Evolutionary conservation across 2,329 filamentous ascomycete species (phyloP).

Genomic region (Colletotrichum gigasporum): DNA sequence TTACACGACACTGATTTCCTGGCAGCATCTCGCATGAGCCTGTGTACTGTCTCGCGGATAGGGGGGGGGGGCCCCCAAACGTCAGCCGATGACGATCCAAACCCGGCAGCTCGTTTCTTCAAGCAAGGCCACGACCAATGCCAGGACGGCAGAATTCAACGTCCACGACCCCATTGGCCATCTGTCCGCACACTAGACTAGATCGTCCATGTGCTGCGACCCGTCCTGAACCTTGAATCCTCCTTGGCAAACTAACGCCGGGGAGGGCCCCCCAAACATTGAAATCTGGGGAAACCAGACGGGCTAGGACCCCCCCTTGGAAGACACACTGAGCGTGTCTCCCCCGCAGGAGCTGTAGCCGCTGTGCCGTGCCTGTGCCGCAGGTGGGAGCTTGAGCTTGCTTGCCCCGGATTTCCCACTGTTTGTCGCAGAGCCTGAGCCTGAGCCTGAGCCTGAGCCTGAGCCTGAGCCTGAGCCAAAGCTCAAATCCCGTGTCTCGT

Average conservation of each 20-base stretch:
- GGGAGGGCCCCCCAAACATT: neutral
- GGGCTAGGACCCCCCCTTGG: conserved; percentile 4
- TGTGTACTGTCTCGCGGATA: too few species aligned
- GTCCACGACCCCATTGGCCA: neutral
- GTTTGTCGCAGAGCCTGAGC: too few species aligned
- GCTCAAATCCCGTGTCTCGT: neutral
- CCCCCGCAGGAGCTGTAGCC: conserved; percentile 16
- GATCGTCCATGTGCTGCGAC: neutral
- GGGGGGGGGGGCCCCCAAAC: too few species aligned
- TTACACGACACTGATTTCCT: neutral
- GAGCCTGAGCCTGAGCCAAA: neutral
- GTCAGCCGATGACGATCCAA: neutral
- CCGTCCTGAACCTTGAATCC: neutral
- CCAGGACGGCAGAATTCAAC: neutral
- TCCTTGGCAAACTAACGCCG: neutral
- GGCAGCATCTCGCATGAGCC: neutral
- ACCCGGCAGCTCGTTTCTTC: conserved; percentile 3
- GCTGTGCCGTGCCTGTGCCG: conserved; percentile 10
- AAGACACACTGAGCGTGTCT: neutral
- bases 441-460: too few species aligned
- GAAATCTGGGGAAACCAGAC: conserved; percentile 14
- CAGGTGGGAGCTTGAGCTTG: neutral
- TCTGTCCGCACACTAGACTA: neutral
- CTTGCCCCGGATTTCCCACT: neutral
- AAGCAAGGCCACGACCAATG: conserved; percentile 2